Percentiles rank a stretch among this genome's conserved stretches.
Evolutionary conservation across 2,329 filamentous ascomycete genomes (phyloP).

Genomic region (Nigrospora oryzae): DNA sequence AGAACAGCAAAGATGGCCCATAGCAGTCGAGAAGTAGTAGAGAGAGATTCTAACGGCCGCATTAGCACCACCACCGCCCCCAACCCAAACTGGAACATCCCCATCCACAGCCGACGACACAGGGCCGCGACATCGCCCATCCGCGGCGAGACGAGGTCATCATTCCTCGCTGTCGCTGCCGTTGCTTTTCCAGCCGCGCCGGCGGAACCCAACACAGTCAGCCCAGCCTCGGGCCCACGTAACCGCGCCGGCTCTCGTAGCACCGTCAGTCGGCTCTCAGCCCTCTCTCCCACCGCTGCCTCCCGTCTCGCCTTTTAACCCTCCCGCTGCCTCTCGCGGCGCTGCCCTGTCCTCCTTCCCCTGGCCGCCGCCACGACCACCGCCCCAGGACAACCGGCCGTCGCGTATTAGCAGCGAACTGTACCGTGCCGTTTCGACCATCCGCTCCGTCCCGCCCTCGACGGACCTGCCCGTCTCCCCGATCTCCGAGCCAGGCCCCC

Average conservation of each 20-base stretch:
- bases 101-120: too few species aligned
- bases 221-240: not conserved
- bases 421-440: too few species aligned
- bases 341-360: not conserved
- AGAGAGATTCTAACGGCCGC: not conserved
- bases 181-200: not conserved
- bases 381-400: too few species aligned
- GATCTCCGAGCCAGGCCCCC: constrained; percentile 18
- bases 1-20: too few species aligned
- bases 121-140: too few species aligned
- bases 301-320: not conserved
- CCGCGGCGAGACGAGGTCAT: not conserved
- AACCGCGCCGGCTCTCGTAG: not conserved
- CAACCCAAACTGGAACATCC: too few species aligned
- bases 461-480: constrained; percentile 19
- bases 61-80: not conserved
- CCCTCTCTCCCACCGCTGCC: not conserved
- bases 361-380: not conserved
- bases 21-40: too few species aligned
- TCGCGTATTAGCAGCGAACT: too few species aligned
- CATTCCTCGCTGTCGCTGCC: not conserved
- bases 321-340: not conserved
- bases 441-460: too few species aligned
- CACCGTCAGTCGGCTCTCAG: not conserved
- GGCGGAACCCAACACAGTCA: not conserved